Evolutionary conservation across 1,284 basidiomycete species (phyloP).

Genomic region (Rugosomyces carneus): DNA sequence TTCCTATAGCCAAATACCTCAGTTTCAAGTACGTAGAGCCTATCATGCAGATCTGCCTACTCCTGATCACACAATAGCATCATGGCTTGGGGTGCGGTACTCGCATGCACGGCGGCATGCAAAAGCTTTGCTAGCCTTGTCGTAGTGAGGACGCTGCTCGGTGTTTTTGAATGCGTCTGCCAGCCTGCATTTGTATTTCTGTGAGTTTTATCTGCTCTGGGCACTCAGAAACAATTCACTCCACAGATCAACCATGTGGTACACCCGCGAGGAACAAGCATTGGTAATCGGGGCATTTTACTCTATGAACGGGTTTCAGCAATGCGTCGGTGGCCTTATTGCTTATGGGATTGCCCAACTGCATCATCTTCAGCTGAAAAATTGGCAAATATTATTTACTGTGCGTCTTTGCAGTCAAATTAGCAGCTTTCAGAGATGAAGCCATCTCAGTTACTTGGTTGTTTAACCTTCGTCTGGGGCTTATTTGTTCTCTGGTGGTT

Average conservation of each 20-base stretch:
- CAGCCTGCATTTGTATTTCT: slow-evolving; percentile 43
- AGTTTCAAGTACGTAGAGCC: slow-evolving; percentile 33
- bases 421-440: background rate
- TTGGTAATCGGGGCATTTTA: slow-evolving; percentile 45
- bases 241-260: slow-evolving; percentile 45
- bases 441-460: slow-evolving; percentile 34
- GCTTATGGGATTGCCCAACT: slow-evolving; percentile 47
- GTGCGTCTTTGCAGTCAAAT: slow-evolving; percentile 19
- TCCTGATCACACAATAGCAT: slow-evolving; percentile 24
- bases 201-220: slow-evolving; percentile 16
- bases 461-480: slow-evolving; percentile 42
- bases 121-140: slow-evolving; percentile 41
- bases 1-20: slow-evolving; percentile 44
- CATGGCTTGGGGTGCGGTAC: slow-evolving; percentile 40
- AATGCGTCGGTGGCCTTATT: slow-evolving; percentile 46
- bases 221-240: background rate
- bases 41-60: background rate
- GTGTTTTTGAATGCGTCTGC: slow-evolving; percentile 45
- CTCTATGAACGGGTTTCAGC: slow-evolving; percentile 49
- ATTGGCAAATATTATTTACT: slow-evolving; percentile 49
- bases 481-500: slow-evolving; percentile 46
- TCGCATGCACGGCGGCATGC: slow-evolving; percentile 44
- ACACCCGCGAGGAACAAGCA: slow-evolving; percentile 44
- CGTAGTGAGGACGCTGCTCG: slow-evolving; percentile 42
- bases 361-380: slow-evolving; percentile 34